phyloP scores from a whole-genome alignment of 2,329 filamentous ascomycete species.

The Dactylellina leptospora region DNA sequence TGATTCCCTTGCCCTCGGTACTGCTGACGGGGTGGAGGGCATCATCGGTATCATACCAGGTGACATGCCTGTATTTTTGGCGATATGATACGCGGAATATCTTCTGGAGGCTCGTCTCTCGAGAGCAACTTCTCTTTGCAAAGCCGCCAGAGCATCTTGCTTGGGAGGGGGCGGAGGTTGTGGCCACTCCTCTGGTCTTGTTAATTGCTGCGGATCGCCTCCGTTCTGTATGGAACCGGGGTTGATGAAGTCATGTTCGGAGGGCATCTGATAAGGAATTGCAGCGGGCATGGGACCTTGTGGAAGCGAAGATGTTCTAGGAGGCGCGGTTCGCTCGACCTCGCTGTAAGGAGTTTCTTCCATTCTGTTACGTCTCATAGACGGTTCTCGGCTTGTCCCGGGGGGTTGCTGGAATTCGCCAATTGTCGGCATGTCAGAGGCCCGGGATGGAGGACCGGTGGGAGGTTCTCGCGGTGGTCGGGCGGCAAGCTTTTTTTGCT shows the following conservation, averaged over 20 bases:
- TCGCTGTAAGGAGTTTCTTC: conserved; percentile 53
- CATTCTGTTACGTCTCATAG: conserved; percentile 36
- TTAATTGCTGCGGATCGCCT: conserved; percentile 8
- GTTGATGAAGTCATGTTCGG: conserved; percentile 42
- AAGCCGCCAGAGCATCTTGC: conserved; percentile 86
- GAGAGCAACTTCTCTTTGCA: conserved; percentile 90
- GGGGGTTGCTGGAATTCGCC: conserved; percentile 31
- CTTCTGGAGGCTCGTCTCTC: conserved; percentile 90
- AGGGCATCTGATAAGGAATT: conserved; percentile 47
- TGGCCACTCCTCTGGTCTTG: conserved; percentile 63
- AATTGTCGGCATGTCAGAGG: conserved; percentile 61
- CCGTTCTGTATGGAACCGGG: conserved; percentile 17
- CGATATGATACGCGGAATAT: conserved; percentile 96
- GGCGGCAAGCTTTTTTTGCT: conserved; percentile 79
- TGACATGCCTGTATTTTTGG: conserved; percentile 85
- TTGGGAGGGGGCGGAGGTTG: conserved; percentile 82
- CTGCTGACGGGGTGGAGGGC: conserved; percentile 65
- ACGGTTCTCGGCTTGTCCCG: conserved; percentile 57
- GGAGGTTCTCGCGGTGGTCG: conserved; percentile 46
- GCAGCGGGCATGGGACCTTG: conserved; percentile 39
- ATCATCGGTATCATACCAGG: conserved; percentile 86
- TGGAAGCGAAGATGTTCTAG: conserved; percentile 56
- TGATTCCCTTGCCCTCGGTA: conserved; percentile 56
- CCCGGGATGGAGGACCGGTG: conserved; percentile 55
- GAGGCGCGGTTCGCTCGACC: conserved; percentile 54